These are phyloP conservation scores for Schizopora paradoxa DNA, from an alignment of 1,284 basidiomycete species.

Conservation along the genomic window DNA sequence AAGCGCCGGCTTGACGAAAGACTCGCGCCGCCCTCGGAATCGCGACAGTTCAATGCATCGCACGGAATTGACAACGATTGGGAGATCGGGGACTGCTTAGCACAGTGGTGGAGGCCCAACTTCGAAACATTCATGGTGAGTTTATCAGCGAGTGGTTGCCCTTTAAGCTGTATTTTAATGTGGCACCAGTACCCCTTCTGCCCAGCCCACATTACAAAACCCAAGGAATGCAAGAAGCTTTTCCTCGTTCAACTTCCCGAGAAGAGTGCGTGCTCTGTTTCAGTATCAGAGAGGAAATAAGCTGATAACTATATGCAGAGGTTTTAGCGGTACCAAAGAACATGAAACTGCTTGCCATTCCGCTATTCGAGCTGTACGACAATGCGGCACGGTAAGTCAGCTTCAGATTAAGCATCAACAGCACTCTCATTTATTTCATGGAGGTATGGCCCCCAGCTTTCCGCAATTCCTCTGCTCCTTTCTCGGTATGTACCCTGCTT, in stretches of 20 bases:
- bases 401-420: neutral
- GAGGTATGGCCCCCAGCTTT: slow-evolving; percentile 86
- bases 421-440: slow-evolving; percentile 8
- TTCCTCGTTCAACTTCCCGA: slow-evolving; percentile 95
- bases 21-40: slow-evolving; percentile 69
- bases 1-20: slow-evolving; percentile 85
- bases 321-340: slow-evolving; percentile 95
- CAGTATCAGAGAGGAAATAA: neutral
- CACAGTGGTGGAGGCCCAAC: slow-evolving; percentile 96
- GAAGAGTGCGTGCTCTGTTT: slow-evolving; percentile 57
- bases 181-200: slow-evolving; percentile 85
- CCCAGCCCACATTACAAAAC: slow-evolving; percentile 94
- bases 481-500: slow-evolving; percentile 57
- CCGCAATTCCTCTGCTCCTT: slow-evolving; percentile 89
- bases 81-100: slow-evolving; percentile 92
- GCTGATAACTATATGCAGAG: slow-evolving; percentile 45
- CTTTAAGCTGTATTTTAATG: slow-evolving; percentile 11
- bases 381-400: slow-evolving; percentile 76
- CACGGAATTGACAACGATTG: slow-evolving; percentile 83
- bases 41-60: slow-evolving; percentile 62
- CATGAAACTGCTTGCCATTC: slow-evolving; percentile 96
- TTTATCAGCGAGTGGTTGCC: slow-evolving; percentile 18
- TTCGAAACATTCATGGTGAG: slow-evolving; percentile 98
- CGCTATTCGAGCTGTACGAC: slow-evolving; percentile 95
- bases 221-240: slow-evolving; percentile 97